phyloP scores from a whole-genome alignment of 2,329 filamentous ascomycete species.

The Epichloe coenophiala region DNA sequence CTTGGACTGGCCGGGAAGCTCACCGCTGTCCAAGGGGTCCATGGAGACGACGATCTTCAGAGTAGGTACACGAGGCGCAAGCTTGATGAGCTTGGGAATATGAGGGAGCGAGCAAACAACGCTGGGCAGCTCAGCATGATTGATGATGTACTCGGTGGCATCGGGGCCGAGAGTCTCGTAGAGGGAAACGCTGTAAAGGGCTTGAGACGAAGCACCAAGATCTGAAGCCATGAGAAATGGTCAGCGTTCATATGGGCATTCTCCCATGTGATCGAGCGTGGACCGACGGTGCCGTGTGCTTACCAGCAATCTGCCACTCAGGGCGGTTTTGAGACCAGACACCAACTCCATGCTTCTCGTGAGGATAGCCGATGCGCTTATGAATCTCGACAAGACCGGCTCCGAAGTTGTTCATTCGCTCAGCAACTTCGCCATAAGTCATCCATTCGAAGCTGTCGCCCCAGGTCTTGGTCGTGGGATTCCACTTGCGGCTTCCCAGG shows the following conservation, averaged over 20 bases:
- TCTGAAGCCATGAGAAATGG: constrained; percentile 36
- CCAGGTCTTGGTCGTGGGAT: constrained; percentile 58
- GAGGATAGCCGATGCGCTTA: constrained; percentile 50
- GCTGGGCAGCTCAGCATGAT: constrained; percentile 65
- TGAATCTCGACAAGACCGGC: constrained; percentile 76
- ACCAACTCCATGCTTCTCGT: constrained; percentile 58
- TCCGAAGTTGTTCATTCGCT: constrained; percentile 71
- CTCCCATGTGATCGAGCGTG: background rate
- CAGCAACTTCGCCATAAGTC: constrained; percentile 66
- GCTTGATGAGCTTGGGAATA: constrained; percentile 66
- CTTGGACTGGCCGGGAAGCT: constrained; percentile 63
- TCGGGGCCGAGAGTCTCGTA: constrained; percentile 93
- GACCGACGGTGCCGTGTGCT: constrained; percentile 5
- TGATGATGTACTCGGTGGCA: constrained; percentile 88
- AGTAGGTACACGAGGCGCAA: constrained; percentile 60
- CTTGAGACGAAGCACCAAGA: constrained; percentile 74
- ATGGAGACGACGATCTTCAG: constrained; percentile 82
- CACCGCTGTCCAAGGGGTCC: constrained; percentile 69
- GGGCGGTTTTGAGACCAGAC: constrained; percentile 77
- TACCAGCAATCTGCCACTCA: constrained; percentile 75
- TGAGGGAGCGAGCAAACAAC: constrained; percentile 71
- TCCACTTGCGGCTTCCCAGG: constrained; percentile 70
- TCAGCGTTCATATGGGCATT: background rate
- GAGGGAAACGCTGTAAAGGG: constrained; percentile 79
- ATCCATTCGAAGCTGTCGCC: constrained; percentile 69